Conservation (phyloP, 129 eudicot genomes). For the Tanacetum coccineum region DNA sequence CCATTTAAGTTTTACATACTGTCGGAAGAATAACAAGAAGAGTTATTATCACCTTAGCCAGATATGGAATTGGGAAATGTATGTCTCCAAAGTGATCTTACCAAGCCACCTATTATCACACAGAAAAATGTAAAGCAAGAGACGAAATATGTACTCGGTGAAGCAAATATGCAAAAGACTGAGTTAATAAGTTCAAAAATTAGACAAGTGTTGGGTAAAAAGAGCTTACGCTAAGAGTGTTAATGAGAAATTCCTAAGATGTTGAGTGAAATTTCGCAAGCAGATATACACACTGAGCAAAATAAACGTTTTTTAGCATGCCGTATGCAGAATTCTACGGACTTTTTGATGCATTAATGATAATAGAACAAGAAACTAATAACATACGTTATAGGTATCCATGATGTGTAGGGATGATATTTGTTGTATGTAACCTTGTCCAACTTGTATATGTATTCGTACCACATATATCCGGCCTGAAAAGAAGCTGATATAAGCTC, state of each 20-base stretch:
- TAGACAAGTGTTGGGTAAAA: slow-evolving; percentile 7
- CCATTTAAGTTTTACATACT: neutral
- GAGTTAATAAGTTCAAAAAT: slow-evolving; percentile 4
- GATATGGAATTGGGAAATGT: slow-evolving; percentile 59
- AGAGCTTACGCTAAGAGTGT: slow-evolving; percentile 44
- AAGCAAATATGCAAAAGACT: neutral
- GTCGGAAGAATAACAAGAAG: neutral
- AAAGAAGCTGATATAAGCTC: slow-evolving; percentile 23
- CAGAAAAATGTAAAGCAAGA: slow-evolving; percentile 6
- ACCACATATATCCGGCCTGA: slow-evolving; percentile 90
- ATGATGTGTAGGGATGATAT: slow-evolving; percentile 92
- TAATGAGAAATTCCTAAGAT: slow-evolving; percentile 52
- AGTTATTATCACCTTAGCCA: slow-evolving; percentile 47
- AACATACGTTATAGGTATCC: slow-evolving; percentile 93
- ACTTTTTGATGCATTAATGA: slow-evolving; percentile 8
- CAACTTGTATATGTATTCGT: slow-evolving; percentile 78
- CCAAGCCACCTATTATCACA: slow-evolving; percentile 56
- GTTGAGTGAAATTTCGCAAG: slow-evolving; percentile 84
- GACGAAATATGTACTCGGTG: neutral
- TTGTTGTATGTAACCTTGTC: slow-evolving; percentile 84
- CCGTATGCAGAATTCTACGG: neutral
- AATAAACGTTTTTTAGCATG: slow-evolving; percentile 19
- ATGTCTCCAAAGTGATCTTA: slow-evolving; percentile 56
- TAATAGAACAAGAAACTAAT: slow-evolving; percentile 1
- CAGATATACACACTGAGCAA: slow-evolving; percentile 73